Evolutionary conservation across 805 yeast genomes (phyloP), one percentile per base, ranked within the genome.

Genomic region (Candida orba): DNA sequence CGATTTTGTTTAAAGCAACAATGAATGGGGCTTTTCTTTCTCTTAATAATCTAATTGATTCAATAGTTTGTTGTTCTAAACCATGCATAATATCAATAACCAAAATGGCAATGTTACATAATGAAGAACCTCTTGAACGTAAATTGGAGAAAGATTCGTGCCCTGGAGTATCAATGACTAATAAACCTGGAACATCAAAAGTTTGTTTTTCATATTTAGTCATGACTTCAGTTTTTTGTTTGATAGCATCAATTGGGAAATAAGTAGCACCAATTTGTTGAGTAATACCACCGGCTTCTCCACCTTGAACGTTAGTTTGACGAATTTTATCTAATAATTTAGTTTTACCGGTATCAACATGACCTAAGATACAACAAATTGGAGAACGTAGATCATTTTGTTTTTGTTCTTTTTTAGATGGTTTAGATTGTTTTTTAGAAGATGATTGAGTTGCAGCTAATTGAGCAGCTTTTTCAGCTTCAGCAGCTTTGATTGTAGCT

Each of bases 191-290:
- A 45, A 93, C 98, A 52, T 91, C 95, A 64, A 82, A 91, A 20
- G 84, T 73, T 62, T 81, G 81, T 60, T 85, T 84, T 64, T 87
- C 96, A 62, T 80, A 84, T 51, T 79, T 73, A 45, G 85, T 78
- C 97, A 93, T 91, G 40, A 84, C 95, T 37, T 79, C 84, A 24
- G 98, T 93, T 71, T 93, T 93, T 60, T 80, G 80, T 66, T 82
- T 81, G 59, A 93, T 87, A 36, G 97, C 89, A 27, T 84, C 95
- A 54, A 93, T 89, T 49, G 99, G 99, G 87, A 93, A 93, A 66
- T 93, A 93, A 20, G 99, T 93, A 44, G 99, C 99, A 79, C 99
- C 99, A 63, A 93, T 93, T 71, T 93, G 99, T 76, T 93, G 99
- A 52, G 99, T 93, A 65, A 93, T 93, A 73, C 99, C 99, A 73